A percentile compares a stretch with the other conserved stretches of the same genome.
Evolutionary conservation across 495 filamentous ascomycete genomes (phyloP).

Genomic region (Aspergillus diversus): DNA sequence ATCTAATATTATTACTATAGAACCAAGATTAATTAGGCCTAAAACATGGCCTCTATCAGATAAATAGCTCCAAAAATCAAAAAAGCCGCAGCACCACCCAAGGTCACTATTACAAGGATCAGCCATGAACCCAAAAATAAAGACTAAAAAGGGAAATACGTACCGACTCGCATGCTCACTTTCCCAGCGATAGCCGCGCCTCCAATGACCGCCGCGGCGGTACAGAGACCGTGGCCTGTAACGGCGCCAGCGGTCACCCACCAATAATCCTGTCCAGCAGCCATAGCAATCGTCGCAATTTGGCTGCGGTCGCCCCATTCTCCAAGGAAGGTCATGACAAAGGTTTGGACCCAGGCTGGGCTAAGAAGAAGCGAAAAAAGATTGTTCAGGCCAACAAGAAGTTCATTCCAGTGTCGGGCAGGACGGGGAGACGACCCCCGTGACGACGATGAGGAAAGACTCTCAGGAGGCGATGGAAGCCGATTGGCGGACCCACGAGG

Average conservation of each 20-base stretch:
- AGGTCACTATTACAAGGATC: slow-evolving; percentile 66
- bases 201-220: slow-evolving; percentile 89
- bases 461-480: slow-evolving; percentile 58
- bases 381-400: slow-evolving; percentile 73
- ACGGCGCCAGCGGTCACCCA: slow-evolving; percentile 94
- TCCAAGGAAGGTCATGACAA: slow-evolving; percentile 97
- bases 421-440: slow-evolving; percentile 60
- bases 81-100: slow-evolving; percentile 93
- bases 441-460: slow-evolving; percentile 58
- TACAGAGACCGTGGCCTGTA: slow-evolving; percentile 85
- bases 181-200: slow-evolving; percentile 89
- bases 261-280: slow-evolving; percentile 97
- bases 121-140: slow-evolving; percentile 21
- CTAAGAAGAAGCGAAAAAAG: slow-evolving; percentile 85
- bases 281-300: slow-evolving; percentile 99
- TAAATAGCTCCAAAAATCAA: slow-evolving; percentile 91
- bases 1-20: slow-evolving; percentile 5
- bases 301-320: slow-evolving; percentile 98
- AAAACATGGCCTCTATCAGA: slow-evolving; percentile 76
- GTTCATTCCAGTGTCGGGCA: slow-evolving; percentile 40
- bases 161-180: slow-evolving; percentile 96
- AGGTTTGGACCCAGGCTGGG: slow-evolving; percentile 98
- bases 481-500: slow-evolving; percentile 50
- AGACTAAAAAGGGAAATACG: slow-evolving; percentile 45
- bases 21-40: slow-evolving; percentile 16